These are phyloP conservation scores for Brachypodium distachyon DNA, from an alignment of 202 grass and related monocot genomes.

Conservation along the genomic window DNA sequence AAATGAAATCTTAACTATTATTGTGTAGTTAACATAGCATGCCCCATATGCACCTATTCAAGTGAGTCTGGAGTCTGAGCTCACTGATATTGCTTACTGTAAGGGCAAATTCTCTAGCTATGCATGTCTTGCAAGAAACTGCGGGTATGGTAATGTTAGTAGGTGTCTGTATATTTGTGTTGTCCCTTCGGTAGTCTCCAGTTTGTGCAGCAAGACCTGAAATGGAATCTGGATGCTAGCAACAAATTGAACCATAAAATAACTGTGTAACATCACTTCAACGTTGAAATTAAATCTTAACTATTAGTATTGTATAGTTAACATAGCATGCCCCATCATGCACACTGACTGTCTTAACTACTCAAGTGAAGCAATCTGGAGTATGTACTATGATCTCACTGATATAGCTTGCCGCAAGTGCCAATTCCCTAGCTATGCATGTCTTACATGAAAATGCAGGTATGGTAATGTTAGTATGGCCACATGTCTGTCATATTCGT, in stretches of 20 bases:
- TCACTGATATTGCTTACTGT: too few relatives aligned
- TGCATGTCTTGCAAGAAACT: too few relatives aligned
- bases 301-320: background rate
- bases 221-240: background rate
- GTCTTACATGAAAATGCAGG: background rate
- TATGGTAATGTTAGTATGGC: background rate
- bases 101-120: too few relatives aligned
- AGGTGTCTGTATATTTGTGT: background rate
- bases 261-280: background rate
- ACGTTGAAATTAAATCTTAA: background rate
- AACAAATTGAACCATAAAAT: background rate
- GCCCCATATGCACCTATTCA: too few relatives aligned
- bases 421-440: background rate
- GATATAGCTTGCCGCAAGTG: background rate
- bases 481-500: too few relatives aligned
- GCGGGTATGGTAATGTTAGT: too few relatives aligned
- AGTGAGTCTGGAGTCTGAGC: too few relatives aligned
- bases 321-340: background rate
- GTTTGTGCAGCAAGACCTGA: background rate
- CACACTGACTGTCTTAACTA: too few relatives aligned
- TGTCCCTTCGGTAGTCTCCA: background rate
- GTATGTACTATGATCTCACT: background rate
- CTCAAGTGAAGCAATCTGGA: background rate
- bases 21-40: background rate
- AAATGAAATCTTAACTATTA: background rate